Conservation (phyloP, 1,284 basidiomycete genomes). For the Tetrapyrgos nigripes region DNA sequence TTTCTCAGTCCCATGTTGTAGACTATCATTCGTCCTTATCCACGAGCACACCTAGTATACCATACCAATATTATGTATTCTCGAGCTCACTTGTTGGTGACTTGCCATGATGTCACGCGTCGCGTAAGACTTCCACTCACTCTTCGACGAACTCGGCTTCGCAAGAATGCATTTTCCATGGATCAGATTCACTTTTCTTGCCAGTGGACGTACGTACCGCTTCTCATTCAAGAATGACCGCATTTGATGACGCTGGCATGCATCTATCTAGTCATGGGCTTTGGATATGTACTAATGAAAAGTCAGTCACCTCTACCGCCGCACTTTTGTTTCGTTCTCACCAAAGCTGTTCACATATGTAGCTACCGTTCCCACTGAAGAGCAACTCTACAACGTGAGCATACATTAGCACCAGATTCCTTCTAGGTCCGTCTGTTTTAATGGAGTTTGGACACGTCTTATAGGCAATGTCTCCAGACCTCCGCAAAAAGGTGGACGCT, state of each 20-base stretch:
- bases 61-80: background rate
- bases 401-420: conserved; percentile 15
- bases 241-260: background rate
- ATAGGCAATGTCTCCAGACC: conserved; percentile 72
- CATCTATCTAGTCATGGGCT: conserved; percentile 54
- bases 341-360: background rate
- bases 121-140: background rate
- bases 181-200: conserved; percentile 52
- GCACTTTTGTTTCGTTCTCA: background rate
- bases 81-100: no score
- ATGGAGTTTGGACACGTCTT: background rate
- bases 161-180: conserved; percentile 53
- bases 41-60: background rate
- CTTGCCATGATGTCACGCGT: background rate
- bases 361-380: conserved; percentile 69
- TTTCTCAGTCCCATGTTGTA: background rate
- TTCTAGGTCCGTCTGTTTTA: conserved; percentile 1
- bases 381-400: conserved; percentile 60
- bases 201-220: conserved; percentile 52
- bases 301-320: conserved; percentile 40
- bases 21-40: background rate
- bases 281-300: conserved; percentile 71
- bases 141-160: background rate
- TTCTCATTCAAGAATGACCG: background rate
- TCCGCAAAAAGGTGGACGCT: conserved; percentile 70